Evolutionary conservation across 768 basidiomycete genomes (phyloP), one percentile per base, ranked within the genome.

Genomic region (Auricularia sp.): DNA sequence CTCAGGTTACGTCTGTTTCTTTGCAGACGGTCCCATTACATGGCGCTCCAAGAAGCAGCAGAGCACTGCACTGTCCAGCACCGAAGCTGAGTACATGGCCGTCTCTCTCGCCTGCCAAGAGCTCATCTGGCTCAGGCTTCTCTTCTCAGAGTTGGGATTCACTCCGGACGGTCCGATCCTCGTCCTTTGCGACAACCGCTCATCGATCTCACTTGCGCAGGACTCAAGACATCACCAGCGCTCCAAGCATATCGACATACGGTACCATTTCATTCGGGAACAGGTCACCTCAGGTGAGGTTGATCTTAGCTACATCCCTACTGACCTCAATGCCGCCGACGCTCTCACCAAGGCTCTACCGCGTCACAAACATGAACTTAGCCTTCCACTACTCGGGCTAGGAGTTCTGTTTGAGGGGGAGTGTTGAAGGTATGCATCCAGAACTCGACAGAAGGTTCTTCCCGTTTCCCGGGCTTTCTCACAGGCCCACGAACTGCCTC

Each of bases 231-330:
- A 68, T 39, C 69, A 71, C 44, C 35, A 64, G 18, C 54, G 67
- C 37, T 67, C 68, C 5, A 73, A 72, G 59, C 72, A 73, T 63
- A 71, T 74, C 63, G 68, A 69, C 47, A 67, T 72, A 35, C 66
- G 66, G 3, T 67, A 73, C 62, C 72, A 73, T 51, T 67, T 61
- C 33, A 42, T 70, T 33, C 64, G 71, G 10, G 64, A 72, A 21
- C 61, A 63, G 16, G 62, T 72, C 8, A 62, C 63, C 16, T 47
- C 59, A 29, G 62, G 65, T 16, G 63, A 64, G 18, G 62, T 69
- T 42, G n/a, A 51, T 18, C 54, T 70, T 18, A 45, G 21, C 10
- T 63, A 68, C 47, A 62, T 70, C 18, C 61, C 69, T 13, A 68
- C 69, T 7, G 36, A n/a, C 11, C 42, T 64, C 21, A 71, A 67